These are phyloP conservation scores for Aureobasidium zeae DNA, from an alignment of 2,329 filamentous ascomycete genomes.

Conservation along the genomic window DNA sequence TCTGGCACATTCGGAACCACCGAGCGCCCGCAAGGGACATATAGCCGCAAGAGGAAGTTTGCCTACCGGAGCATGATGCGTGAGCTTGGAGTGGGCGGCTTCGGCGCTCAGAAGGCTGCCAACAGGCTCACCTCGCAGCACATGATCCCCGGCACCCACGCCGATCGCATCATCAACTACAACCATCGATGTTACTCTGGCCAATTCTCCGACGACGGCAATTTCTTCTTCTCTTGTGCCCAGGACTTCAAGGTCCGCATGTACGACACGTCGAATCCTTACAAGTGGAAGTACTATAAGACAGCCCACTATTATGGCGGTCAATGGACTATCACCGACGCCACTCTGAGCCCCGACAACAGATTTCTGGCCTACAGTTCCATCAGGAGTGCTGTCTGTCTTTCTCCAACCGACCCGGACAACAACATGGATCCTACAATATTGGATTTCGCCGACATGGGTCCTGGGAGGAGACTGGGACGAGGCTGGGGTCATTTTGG, in stretches of 20 bases:
- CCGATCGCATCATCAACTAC: slow-evolving; percentile 84
- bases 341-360: slow-evolving; percentile 83
- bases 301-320: slow-evolving; percentile 84
- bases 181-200: slow-evolving; percentile 83
- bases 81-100: slow-evolving; percentile 62
- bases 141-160: slow-evolving; percentile 65
- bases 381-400: slow-evolving; percentile 71
- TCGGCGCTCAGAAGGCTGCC: slow-evolving; percentile 49
- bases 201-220: slow-evolving; percentile 92
- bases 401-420: slow-evolving; percentile 77
- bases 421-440: slow-evolving; percentile 70
- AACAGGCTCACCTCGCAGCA: slow-evolving; percentile 58
- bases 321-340: slow-evolving; percentile 94
- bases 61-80: slow-evolving; percentile 66
- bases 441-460: slow-evolving; percentile 58
- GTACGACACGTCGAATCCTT: slow-evolving; percentile 95
- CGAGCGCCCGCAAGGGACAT: slow-evolving; percentile 33
- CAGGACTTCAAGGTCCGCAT: slow-evolving; percentile 92
- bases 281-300: slow-evolving; percentile 94
- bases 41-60: slow-evolving; percentile 50
- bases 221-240: slow-evolving; percentile 89
- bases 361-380: slow-evolving; percentile 86
- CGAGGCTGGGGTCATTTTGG: slow-evolving; percentile 34
- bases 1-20: slow-evolving; percentile 71
- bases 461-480: slow-evolving; percentile 25